Percentiles rank a stretch among this genome's conserved stretches.
Evolutionary conservation across 345 rosid genomes (phyloP).

Genomic region (Pelargonium nanum): DNA sequence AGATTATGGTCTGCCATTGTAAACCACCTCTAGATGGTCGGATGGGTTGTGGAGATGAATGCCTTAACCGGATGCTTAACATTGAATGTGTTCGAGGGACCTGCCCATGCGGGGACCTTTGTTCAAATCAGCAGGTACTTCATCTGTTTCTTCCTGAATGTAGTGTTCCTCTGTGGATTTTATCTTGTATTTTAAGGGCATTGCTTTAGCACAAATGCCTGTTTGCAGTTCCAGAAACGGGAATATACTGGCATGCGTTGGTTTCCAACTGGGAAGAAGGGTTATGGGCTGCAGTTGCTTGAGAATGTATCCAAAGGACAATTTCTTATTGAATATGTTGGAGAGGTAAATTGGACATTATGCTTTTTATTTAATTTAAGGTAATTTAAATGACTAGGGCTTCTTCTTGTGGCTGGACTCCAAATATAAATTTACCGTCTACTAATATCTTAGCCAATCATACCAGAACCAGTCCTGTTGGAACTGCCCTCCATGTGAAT

Average conservation of each 20-base stretch:
- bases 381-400: background rate
- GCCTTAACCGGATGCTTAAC: slow-evolving; percentile 93
- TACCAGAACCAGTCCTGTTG: too few relatives aligned
- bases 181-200: background rate
- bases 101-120: slow-evolving; percentile 81
- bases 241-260: slow-evolving; percentile 65
- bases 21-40: slow-evolving; percentile 46
- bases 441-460: too few relatives aligned
- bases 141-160: slow-evolving; percentile 2
- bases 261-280: slow-evolving; percentile 82
- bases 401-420: too few relatives aligned
- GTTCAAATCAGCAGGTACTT: slow-evolving; percentile 92
- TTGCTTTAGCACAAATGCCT: slow-evolving; percentile 1
- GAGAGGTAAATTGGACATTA: slow-evolving; percentile 55
- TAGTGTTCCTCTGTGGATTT: background rate
- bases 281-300: slow-evolving; percentile 74
- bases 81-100: slow-evolving; percentile 92
- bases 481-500: too few relatives aligned
- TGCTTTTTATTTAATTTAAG: background rate
- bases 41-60: slow-evolving; percentile 88
- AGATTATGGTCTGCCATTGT: slow-evolving; percentile 98
- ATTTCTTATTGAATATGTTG: slow-evolving; percentile 93
- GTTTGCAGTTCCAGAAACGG: slow-evolving; percentile 83
- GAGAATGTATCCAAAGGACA: slow-evolving; percentile 64
- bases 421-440: too few relatives aligned